These are phyloP conservation scores for Inonotus obliquus DNA, from an alignment of 1,284 basidiomycete genomes.

Conservation along the genomic window DNA sequence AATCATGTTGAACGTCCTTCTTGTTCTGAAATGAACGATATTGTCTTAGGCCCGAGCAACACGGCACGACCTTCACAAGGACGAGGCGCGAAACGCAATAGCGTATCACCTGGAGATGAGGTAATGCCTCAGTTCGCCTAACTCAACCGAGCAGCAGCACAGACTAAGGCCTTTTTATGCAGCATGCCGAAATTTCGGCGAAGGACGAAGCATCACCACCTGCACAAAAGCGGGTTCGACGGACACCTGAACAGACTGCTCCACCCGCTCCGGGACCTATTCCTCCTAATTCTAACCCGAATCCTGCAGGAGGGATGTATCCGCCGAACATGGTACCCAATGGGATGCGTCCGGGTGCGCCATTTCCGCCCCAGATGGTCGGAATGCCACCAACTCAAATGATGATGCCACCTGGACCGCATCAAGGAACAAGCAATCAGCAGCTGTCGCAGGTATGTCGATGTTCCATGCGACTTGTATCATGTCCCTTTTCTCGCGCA, in stretches of 20 bases:
- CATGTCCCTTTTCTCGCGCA: neutral
- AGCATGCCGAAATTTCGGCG: slow-evolving; percentile 8
- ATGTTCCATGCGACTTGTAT: neutral
- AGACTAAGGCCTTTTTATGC: neutral
- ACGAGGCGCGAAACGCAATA: slow-evolving; percentile 16
- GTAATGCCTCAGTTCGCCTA: neutral
- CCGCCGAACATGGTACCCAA: slow-evolving; percentile 1
- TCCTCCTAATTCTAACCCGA: neutral
- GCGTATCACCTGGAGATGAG: slow-evolving; percentile 19
- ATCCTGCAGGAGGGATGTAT: neutral
- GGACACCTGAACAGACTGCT: slow-evolving; percentile 13
- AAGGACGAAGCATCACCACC: slow-evolving; percentile 17
- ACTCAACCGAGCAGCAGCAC: neutral
- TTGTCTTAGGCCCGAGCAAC: slow-evolving; percentile 13
- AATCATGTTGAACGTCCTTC: neutral
- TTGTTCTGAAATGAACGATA: neutral
- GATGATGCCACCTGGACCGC: slow-evolving; percentile 8
- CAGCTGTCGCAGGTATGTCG: slow-evolving; percentile 10
- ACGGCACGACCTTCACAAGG: slow-evolving; percentile 11
- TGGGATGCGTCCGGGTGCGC: slow-evolving; percentile 3
- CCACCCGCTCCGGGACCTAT: neutral
- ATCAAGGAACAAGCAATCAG: slow-evolving; percentile 1
- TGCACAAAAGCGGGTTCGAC: slow-evolving; percentile 14
- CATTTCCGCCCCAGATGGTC: slow-evolving; percentile 10
- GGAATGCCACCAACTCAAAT: neutral